These are phyloP conservation scores for Saxispiralis lemnorum DNA, from an alignment of 495 filamentous ascomycete species.

Conservation along the genomic window DNA sequence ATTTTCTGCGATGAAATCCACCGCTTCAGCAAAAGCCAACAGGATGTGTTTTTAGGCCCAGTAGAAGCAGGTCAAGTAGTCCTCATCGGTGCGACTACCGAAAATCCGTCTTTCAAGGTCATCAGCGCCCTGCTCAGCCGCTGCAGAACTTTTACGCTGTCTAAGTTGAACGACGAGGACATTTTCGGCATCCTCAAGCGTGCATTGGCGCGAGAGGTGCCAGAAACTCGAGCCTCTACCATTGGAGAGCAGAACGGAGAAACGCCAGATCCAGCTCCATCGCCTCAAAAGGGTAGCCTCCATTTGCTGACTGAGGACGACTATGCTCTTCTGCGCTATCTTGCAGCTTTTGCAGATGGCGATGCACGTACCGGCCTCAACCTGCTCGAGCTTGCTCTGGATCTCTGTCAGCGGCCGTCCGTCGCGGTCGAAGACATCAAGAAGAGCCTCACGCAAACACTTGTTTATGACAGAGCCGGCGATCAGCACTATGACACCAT, in stretches of 20 bases:
- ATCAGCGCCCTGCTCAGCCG: slow-evolving; percentile 74
- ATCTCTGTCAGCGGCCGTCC: slow-evolving; percentile 34
- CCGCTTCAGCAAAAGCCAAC: slow-evolving; percentile 79
- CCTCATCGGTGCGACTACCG: slow-evolving; percentile 86
- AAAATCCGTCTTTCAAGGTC: slow-evolving; percentile 92
- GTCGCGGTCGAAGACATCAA: slow-evolving; percentile 55
- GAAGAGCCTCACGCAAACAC: slow-evolving; percentile 61
- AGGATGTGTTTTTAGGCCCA: slow-evolving; percentile 86
- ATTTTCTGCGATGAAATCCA: slow-evolving; percentile 98
- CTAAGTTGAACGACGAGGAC: slow-evolving; percentile 52
- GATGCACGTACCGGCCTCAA: slow-evolving; percentile 88
- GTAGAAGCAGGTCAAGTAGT: slow-evolving; percentile 85
- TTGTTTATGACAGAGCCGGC: slow-evolving; percentile 86
- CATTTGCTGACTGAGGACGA: slow-evolving; percentile 54
- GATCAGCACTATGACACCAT: slow-evolving; percentile 95
- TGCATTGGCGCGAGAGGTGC: slow-evolving; percentile 35
- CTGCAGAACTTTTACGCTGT: slow-evolving; percentile 76
- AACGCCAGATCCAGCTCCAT: not conserved
- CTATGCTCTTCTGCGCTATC: slow-evolving; percentile 45
- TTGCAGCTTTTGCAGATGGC: slow-evolving; percentile 72
- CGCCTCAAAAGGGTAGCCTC: slow-evolving; percentile 21
- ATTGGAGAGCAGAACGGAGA: slow-evolving; percentile 2
- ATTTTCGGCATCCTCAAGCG: slow-evolving; percentile 54
- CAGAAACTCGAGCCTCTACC: slow-evolving; percentile 4
- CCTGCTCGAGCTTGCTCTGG: slow-evolving; percentile 71